A percentile compares a stretch with the other conserved stretches of the same genome.
phyloP scores from a whole-genome alignment of 202 grass and related monocot genomes.

The Eragrostis tef region DNA sequence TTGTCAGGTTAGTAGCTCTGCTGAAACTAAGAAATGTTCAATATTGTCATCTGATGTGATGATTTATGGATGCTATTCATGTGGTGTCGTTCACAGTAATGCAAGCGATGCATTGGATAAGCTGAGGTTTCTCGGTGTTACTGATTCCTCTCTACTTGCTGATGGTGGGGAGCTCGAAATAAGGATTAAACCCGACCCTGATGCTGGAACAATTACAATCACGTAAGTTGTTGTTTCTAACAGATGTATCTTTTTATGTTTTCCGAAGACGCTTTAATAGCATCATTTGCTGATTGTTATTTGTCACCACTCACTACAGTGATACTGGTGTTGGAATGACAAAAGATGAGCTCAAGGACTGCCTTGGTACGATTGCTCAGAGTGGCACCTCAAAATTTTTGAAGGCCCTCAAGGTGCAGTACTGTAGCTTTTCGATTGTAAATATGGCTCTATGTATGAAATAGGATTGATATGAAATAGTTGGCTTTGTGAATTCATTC shows the following conservation, averaged over 20 bases:
- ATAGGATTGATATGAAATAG: background rate
- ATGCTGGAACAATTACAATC: slow-evolving; percentile 83
- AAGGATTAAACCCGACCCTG: slow-evolving; percentile 78
- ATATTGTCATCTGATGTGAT: background rate
- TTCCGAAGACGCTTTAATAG: background rate
- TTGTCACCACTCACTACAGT: slow-evolving; percentile 38
- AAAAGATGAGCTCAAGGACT: slow-evolving; percentile 82
- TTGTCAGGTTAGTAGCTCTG: slow-evolving; percentile 61
- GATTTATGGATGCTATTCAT: background rate
- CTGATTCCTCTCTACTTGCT: slow-evolving; percentile 68
- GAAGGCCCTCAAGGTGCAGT: slow-evolving; percentile 69
- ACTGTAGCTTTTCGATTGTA: background rate
- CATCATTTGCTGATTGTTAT: slow-evolving; percentile 19
- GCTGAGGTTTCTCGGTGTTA: slow-evolving; percentile 82
- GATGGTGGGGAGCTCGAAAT: slow-evolving; percentile 77
- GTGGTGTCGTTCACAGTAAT: slow-evolving; percentile 56
- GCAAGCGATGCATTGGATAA: slow-evolving; percentile 92
- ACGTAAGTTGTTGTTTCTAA: slow-evolving; percentile 52
- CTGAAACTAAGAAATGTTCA: background rate
- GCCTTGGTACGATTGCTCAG: slow-evolving; percentile 84
- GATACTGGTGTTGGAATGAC: slow-evolving; percentile 91
- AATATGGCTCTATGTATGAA: background rate
- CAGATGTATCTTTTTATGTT: background rate
- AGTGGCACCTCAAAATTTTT: slow-evolving; percentile 92
- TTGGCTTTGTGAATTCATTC: background rate